These are phyloP conservation scores for Nematocida ausubeli DNA, from an alignment of 371 early-diverging fungal species.

Conservation along the genomic window DNA sequence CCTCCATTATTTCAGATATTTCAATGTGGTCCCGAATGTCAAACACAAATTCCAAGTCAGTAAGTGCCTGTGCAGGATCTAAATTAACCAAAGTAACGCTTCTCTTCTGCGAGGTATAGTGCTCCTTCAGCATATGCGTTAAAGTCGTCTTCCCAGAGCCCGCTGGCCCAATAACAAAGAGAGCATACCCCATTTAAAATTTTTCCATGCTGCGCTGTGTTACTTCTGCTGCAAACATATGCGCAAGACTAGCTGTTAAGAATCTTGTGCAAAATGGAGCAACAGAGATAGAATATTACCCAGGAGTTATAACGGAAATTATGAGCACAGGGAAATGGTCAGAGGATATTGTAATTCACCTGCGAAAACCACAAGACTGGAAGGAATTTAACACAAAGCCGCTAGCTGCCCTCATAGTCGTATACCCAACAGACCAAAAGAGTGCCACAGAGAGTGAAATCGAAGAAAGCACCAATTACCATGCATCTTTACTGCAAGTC, in stretches of 20 bases:
- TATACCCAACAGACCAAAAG: background rate
- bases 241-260: background rate
- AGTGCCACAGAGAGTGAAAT: background rate
- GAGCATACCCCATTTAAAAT: constrained; percentile 51
- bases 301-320: background rate
- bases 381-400: constrained; percentile 11
- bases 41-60: constrained; percentile 27
- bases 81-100: constrained; percentile 36
- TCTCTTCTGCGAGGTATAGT: constrained; percentile 31
- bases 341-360: background rate
- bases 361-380: constrained; percentile 15
- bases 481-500: background rate
- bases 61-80: constrained; percentile 48
- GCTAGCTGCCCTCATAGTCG: constrained; percentile 7
- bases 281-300: background rate
- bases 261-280: background rate
- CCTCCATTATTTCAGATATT: constrained; percentile 55
- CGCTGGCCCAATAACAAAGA: constrained; percentile 57
- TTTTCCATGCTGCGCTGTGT: constrained; percentile 53
- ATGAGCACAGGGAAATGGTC: constrained; percentile 19
- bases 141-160: constrained; percentile 55
- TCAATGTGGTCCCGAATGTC: constrained; percentile 53
- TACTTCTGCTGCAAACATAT: constrained; percentile 8
- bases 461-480: background rate
- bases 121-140: constrained; percentile 30